These are phyloP conservation scores for Fagus crenata DNA, from an alignment of 306 rosid genomes.

Conservation along the genomic window DNA sequence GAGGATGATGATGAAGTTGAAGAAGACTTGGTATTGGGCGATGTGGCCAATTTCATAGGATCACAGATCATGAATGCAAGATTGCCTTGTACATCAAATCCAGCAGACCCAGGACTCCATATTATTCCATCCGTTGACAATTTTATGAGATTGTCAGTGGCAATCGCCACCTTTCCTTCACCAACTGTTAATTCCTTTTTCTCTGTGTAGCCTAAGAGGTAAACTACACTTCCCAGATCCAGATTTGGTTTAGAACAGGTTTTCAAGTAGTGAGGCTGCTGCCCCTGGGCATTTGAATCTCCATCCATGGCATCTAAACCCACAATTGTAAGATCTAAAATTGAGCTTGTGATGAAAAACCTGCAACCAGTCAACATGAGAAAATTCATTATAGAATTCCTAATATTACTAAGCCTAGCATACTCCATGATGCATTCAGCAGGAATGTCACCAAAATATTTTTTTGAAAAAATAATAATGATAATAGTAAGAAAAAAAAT, in stretches of 20 bases:
- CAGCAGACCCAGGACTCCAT: conserved; percentile 95
- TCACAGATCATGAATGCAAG: conserved; percentile 97
- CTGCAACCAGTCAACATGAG: conserved; percentile 51
- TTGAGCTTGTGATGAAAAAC: conserved; percentile 91
- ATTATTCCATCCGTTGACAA: conserved; percentile 77
- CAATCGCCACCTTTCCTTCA: conserved; percentile 93
- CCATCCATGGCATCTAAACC: conserved; percentile 88
- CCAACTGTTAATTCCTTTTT: conserved; percentile 75
- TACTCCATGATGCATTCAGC: background rate
- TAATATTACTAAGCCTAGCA: conserved; percentile 8
- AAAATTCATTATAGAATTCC: conserved; percentile 14
- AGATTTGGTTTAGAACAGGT: conserved; percentile 76
- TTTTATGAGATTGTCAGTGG: conserved; percentile 94
- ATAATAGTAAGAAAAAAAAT: background rate
- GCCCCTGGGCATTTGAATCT: conserved; percentile 73
- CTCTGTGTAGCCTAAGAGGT: conserved; percentile 78
- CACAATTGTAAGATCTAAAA: conserved; percentile 94
- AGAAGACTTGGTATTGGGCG: conserved; percentile 83
- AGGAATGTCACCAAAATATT: background rate
- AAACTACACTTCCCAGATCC: conserved; percentile 83
- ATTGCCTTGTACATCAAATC: conserved; percentile 88
- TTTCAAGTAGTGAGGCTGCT: conserved; percentile 67
- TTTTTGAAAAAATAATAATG: too few species aligned
- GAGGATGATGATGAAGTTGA: conserved; percentile 79
- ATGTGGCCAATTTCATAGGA: conserved; percentile 96